Conservation (phyloP, 116 monocot species). For the Thalassia testudinum region DNA sequence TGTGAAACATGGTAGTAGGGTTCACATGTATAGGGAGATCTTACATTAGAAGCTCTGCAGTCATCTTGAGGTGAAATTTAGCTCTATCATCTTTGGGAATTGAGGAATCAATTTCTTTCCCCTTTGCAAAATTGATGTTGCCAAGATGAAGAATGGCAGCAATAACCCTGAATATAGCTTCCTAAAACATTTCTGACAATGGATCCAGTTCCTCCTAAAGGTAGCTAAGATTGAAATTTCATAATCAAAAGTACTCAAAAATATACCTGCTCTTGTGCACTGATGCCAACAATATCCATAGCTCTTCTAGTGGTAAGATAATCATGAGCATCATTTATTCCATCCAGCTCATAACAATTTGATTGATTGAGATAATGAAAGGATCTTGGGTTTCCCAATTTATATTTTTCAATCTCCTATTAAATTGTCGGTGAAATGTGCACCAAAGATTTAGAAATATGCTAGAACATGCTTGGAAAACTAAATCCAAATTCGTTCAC, state of each 20-base stretch:
- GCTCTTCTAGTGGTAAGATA: slow-evolving; percentile 73
- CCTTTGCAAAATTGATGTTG: slow-evolving; percentile 74
- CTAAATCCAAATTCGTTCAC: no score
- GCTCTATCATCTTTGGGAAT: slow-evolving; percentile 65
- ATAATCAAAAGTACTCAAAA: background rate
- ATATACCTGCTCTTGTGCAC: slow-evolving; percentile 47
- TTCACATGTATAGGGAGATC: background rate
- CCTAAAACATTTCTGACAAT: slow-evolving; percentile 21
- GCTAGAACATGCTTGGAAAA: no score
- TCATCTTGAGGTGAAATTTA: slow-evolving; percentile 59
- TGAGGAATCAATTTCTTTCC: slow-evolving; percentile 67
- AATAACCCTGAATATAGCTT: slow-evolving; percentile 79
- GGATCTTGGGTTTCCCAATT: slow-evolving; percentile 33
- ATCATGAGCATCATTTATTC: slow-evolving; percentile 51
- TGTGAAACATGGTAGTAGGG: background rate
- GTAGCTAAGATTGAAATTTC: background rate
- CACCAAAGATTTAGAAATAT: background rate
- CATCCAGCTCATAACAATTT: slow-evolving; percentile 43
- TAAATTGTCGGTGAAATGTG: background rate
- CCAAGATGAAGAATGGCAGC: slow-evolving; percentile 93
- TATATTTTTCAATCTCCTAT: slow-evolving; percentile 50
- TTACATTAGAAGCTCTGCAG: slow-evolving; percentile 81
- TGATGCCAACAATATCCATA: slow-evolving; percentile 79
- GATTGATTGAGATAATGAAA: slow-evolving; percentile 82
- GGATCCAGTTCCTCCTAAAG: no score